Conservation (phyloP, 2,329 filamentous ascomycete species). For the Aureobasidium musti region DNA sequence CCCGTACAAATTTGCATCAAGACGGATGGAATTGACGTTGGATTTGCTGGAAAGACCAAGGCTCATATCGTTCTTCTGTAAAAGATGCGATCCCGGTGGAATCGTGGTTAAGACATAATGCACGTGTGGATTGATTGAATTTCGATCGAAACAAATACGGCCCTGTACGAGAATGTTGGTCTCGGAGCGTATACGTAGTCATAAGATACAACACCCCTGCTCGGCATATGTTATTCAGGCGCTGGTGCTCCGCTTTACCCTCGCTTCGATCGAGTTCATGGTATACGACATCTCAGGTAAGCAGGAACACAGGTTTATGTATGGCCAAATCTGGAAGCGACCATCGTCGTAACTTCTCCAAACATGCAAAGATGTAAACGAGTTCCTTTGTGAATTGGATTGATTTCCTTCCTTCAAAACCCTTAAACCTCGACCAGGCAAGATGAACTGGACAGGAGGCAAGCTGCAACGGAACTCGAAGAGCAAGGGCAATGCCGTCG, state of each 20-base stretch:
- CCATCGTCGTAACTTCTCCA: not conserved
- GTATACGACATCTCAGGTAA: not conserved
- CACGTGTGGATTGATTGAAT: not conserved
- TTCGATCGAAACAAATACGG: not conserved
- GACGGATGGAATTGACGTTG: not conserved
- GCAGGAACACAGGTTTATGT: not conserved
- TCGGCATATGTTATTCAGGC: not conserved
- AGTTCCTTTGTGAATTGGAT: not conserved
- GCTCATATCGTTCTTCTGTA: not conserved
- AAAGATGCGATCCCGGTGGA: not conserved
- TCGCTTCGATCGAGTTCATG: not conserved
- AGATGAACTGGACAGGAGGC: slow-evolving; percentile 56
- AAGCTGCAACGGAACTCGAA: slow-evolving; percentile 43
- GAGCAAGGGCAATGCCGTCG: slow-evolving; percentile 41
- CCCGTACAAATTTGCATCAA: slow-evolving; percentile 17
- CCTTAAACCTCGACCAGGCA: not conserved
- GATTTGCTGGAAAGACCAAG: not conserved
- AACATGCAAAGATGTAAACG: not conserved
- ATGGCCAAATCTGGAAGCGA: not conserved
- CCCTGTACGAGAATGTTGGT: not conserved
- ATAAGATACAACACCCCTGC: not conserved
- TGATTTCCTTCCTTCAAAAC: not conserved
- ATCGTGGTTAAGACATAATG: not conserved
- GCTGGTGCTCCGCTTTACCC: not conserved
- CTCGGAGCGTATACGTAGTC: not conserved